These are phyloP conservation scores for Populus tremula DNA, from an alignment of 345 rosid species.

Conservation along the genomic window DNA sequence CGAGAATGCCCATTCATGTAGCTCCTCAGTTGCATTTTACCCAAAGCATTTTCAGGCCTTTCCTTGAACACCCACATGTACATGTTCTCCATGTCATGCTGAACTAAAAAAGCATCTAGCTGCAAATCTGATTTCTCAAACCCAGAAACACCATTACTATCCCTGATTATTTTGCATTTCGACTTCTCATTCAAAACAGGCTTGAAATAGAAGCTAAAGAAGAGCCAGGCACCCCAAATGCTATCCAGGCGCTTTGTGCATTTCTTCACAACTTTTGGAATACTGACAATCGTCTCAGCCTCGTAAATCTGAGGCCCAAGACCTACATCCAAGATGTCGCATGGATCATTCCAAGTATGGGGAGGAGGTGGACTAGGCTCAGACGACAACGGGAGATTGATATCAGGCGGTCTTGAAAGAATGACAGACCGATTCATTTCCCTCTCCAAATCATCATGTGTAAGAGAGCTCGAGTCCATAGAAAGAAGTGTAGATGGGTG, in stretches of 20 bases:
- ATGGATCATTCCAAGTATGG: slow-evolving; percentile 52
- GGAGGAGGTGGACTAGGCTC: slow-evolving; percentile 76
- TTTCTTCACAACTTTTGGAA: slow-evolving; percentile 64
- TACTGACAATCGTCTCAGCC: slow-evolving; percentile 58
- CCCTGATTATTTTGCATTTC: slow-evolving; percentile 65
- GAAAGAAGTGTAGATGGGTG: slow-evolving; percentile 91
- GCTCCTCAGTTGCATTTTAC: slow-evolving; percentile 98
- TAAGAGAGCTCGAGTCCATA: slow-evolving; percentile 89
- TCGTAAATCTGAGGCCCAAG: slow-evolving; percentile 70
- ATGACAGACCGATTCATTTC: slow-evolving; percentile 79
- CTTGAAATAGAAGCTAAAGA: slow-evolving; percentile 89
- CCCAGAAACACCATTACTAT: slow-evolving; percentile 73
- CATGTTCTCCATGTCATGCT: slow-evolving; percentile 99
- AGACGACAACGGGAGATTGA: slow-evolving; percentile 80
- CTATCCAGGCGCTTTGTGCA: slow-evolving; percentile 81
- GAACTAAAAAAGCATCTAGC: slow-evolving; percentile 86
- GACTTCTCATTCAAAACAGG: slow-evolving; percentile 86
- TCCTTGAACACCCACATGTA: slow-evolving; percentile 99
- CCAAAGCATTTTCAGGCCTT: slow-evolving; percentile 92
- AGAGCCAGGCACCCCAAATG: slow-evolving; percentile 99
- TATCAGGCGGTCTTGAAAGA: slow-evolving; percentile 87
- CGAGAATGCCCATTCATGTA: slow-evolving; percentile 98
- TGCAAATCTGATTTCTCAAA: slow-evolving; percentile 81
- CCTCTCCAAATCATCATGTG: slow-evolving; percentile 85
- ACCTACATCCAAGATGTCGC: slow-evolving; percentile 82